Evolutionary conservation across 2,329 filamentous ascomycete genomes (phyloP).

Genomic region (Fusarium chaquense): DNA sequence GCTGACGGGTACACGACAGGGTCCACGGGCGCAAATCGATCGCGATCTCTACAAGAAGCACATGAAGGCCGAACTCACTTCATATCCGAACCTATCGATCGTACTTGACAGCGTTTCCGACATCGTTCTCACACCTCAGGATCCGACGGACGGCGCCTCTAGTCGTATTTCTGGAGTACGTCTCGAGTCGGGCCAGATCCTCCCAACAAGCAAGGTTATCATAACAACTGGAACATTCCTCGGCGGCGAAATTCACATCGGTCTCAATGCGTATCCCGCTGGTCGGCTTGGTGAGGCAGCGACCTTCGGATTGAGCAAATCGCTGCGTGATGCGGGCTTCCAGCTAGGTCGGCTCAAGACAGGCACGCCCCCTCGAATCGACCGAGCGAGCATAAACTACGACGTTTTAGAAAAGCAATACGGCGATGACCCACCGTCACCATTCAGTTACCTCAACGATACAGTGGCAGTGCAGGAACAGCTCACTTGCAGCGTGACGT

Average conservation of each 20-base stretch:
- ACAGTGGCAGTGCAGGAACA: slow-evolving; percentile 83
- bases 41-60: slow-evolving; percentile 87
- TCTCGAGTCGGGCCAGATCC: slow-evolving; percentile 86
- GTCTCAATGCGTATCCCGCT: slow-evolving; percentile 83
- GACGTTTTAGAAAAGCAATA: slow-evolving; percentile 75
- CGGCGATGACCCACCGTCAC: slow-evolving; percentile 86
- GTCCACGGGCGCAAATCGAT: slow-evolving; percentile 95
- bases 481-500: slow-evolving; percentile 85
- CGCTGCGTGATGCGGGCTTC: slow-evolving; percentile 88
- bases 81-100: slow-evolving; percentile 82
- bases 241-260: slow-evolving; percentile 96
- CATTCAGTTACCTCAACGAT: slow-evolving; percentile 92
- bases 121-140: slow-evolving; percentile 73
- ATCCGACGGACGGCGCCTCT: slow-evolving; percentile 58
- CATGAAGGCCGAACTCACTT: slow-evolving; percentile 87
- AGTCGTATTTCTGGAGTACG: slow-evolving; percentile 86
- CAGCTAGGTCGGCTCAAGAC: slow-evolving; percentile 92
- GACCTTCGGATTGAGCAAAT: slow-evolving; percentile 92
- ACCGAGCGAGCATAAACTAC: slow-evolving; percentile 85
- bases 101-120: slow-evolving; percentile 91
- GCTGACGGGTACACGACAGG: slow-evolving; percentile 56
- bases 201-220: slow-evolving; percentile 83
- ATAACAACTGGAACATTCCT: slow-evolving; percentile 98
- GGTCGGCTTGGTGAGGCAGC: slow-evolving; percentile 95
- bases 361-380: slow-evolving; percentile 90